A percentile compares a stretch with the other conserved stretches of the same genome.
Conservation (phyloP, 805 yeast species). For the Aciculoconidium aculeatum region DNA sequence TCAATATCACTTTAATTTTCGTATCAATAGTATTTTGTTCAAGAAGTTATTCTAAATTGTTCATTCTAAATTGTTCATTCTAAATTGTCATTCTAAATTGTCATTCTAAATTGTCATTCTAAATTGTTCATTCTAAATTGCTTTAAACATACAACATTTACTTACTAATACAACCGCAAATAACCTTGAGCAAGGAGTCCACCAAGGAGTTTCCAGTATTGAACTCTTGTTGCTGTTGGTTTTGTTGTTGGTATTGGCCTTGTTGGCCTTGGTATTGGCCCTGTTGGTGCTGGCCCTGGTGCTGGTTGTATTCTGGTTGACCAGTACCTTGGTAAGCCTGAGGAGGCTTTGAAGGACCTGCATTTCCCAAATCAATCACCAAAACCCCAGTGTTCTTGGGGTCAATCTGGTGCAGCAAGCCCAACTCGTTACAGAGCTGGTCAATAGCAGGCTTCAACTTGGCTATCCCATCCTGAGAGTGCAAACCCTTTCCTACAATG, state of each 20-base stretch:
- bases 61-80: too few species aligned
- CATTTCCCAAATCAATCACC: slow-evolving; percentile 49
- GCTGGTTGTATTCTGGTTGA: slow-evolving; percentile 17
- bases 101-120: too few species aligned
- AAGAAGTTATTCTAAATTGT: too few species aligned
- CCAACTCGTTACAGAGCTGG: slow-evolving; percentile 61
- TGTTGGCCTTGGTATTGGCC: slow-evolving; percentile 8
- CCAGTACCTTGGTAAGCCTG: slow-evolving; percentile 14
- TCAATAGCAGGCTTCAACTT: slow-evolving; percentile 89
- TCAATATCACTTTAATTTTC: too few species aligned
- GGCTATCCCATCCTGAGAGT: slow-evolving; percentile 75
- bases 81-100: too few species aligned
- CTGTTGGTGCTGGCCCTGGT: slow-evolving; percentile 14
- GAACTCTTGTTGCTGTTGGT: slow-evolving; percentile 9
- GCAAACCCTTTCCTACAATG: slow-evolving; percentile 91
- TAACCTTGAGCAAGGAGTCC: slow-evolving; percentile 23
- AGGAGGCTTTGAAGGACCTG: slow-evolving; percentile 13
- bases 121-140: too few species aligned
- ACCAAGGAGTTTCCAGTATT: slow-evolving; percentile 24
- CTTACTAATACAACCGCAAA: slow-evolving; percentile 30
- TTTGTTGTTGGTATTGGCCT: slow-evolving; percentile 9
- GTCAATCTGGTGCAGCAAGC: slow-evolving; percentile 58
- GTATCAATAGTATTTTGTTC: too few species aligned
- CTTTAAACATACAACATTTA: too few species aligned
- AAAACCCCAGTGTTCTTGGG: slow-evolving; percentile 76